Base-by-base conservation (phyloP, 169 alveolate species). In the Plasmodium gaboni region DNA sequence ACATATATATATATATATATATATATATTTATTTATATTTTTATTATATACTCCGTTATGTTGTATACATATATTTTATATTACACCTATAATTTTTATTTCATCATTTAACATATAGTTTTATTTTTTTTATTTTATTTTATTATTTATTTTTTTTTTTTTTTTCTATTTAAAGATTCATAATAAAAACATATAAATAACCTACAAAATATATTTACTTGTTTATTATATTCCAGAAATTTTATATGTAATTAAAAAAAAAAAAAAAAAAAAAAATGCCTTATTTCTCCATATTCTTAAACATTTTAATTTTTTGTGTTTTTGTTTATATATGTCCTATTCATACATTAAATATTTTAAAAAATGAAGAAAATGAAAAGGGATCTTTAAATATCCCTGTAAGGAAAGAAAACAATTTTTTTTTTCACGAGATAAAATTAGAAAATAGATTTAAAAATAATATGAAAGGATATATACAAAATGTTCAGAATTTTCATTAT, bases 371-470 rank as follows among this genome's bases (percentile, higher is more conserved):
- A 10, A 68, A 68, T n/a, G 44, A 48, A 10, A 17, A 76, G 24
- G 63, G 63, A 28, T 32, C 42, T 51, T 64, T 76, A 63, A 76
- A 42, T 67, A 32, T 38, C 9, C 57, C 88, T 28, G 12, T 32
- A 32, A 5, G 63, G 68, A 74, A 48, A 17, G 74, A 64, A 55
- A 28, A 64, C 44, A 28, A 32, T 19, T 53, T 38, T 5, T 42
- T 76, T 55, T 50, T 76, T 57, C 61, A 57, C 19, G 88, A 76
- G 61, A 76, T 76, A 61, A 76, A 76, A 76, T 63, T 76, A 55
- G 19, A 76, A 12, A 76, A 76, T 42, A 50, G 88, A 76, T 76
- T 76, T 76, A 64, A 63, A 76, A 76, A 76, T 64, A 67, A 76
- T 57, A 63, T 76, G 19, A 76, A 76, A 68, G 88, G 88, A 69